phyloP scores from a whole-genome alignment of 2,329 filamentous ascomycete species.

The Hypoxylon sp. region DNA sequence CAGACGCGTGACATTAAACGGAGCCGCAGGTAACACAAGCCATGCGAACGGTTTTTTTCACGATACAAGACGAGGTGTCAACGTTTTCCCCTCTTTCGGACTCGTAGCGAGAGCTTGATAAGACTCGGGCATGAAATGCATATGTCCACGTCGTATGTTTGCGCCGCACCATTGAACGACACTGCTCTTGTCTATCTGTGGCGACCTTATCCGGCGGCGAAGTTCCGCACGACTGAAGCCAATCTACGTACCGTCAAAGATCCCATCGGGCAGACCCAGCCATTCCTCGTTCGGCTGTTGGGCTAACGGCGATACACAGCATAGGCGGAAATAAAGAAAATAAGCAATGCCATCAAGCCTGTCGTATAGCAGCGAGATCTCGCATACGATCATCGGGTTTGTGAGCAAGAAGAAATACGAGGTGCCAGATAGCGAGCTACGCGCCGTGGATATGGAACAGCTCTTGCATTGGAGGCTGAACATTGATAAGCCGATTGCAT shows the following conservation, averaged over 20 bases:
- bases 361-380: conserved; percentile 24
- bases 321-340: conserved; percentile 2
- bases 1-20: conserved; percentile 22
- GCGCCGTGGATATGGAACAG: conserved; percentile 16
- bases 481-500: conserved; percentile 13
- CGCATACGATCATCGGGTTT: conserved; percentile 13
- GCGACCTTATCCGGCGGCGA: conserved; percentile 8
- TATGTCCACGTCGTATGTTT: conserved; percentile 3
- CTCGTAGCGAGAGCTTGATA: conserved; percentile 15
- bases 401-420: conserved; percentile 13
- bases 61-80: conserved; percentile 6
- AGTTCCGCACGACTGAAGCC: conserved; percentile 4
- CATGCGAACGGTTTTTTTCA: conserved; percentile 10
- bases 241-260: conserved; percentile 20
- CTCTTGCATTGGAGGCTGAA: conserved; percentile 14
- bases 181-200: conserved; percentile 4
- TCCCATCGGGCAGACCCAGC: not conserved
- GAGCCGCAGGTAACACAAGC: conserved; percentile 27
- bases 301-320: conserved; percentile 2
- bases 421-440: conserved; percentile 8
- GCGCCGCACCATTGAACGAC: conserved; percentile 12
- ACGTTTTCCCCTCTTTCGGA: conserved; percentile 4
- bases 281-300: not conserved
- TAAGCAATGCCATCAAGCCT: conserved; percentile 8
- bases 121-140: conserved; percentile 7